Percentiles rank a stretch among this genome's conserved stretches.
Conservation (phyloP, 2,329 filamentous ascomycete genomes). For the Decorospora gaudefroyi region DNA sequence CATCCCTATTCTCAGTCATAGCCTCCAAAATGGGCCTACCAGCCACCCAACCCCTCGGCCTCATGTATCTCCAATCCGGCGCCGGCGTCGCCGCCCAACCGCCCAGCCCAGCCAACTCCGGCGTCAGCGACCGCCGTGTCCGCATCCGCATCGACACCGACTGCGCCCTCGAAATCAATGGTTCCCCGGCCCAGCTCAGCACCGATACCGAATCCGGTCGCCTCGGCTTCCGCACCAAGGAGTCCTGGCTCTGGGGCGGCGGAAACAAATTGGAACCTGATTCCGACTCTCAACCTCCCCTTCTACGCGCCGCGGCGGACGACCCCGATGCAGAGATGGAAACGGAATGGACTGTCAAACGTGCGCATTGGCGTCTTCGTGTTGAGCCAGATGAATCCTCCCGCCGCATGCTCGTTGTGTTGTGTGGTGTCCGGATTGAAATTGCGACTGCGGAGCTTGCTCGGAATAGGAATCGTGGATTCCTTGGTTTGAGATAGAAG, state of each 20-base stretch:
- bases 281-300: no score
- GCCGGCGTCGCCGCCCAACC: constrained; percentile 66
- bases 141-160: constrained; percentile 40
- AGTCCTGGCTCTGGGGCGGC: neutral
- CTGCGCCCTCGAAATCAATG: constrained; percentile 35
- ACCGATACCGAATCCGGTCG: constrained; percentile 19
- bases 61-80: constrained; percentile 65
- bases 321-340: constrained; percentile 31
- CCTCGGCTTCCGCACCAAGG: constrained; percentile 21
- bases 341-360: constrained; percentile 44
- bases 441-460: no score
- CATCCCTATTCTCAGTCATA: constrained; percentile 77
- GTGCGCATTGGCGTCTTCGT: constrained; percentile 52
- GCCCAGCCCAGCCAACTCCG: constrained; percentile 69
- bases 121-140: constrained; percentile 71
- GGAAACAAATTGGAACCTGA: no score
- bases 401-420: no score
- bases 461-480: no score
- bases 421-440: no score
- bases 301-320: constrained; percentile 1
- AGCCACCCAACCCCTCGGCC: constrained; percentile 61
- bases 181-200: constrained; percentile 23
- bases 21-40: constrained; percentile 76
- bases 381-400: no score
- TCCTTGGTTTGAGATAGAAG: no score